Percentiles rank a stretch among this genome's conserved stretches.
Conservation (phyloP, 345 rosid species). For the Lepidium didymum region DNA sequence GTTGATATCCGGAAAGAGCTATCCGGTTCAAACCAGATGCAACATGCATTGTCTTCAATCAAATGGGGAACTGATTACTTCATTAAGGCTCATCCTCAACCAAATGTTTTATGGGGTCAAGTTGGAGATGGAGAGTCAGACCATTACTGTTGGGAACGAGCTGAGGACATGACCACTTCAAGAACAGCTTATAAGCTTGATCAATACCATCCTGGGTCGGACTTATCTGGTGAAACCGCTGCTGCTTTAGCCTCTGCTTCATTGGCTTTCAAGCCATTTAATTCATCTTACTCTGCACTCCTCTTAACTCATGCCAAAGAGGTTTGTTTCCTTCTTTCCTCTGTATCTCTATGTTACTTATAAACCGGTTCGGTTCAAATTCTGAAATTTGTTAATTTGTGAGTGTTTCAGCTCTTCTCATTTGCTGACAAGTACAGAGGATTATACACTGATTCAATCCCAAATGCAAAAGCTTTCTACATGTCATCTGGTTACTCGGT, state of each 20-base stretch:
- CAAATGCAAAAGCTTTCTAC: constrained; percentile 45
- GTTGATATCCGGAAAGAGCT: constrained; percentile 57
- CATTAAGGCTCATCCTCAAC: constrained; percentile 65
- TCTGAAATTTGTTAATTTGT: not conserved
- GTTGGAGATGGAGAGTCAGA: constrained; percentile 86
- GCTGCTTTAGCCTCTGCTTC: constrained; percentile 81
- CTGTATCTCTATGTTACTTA: too few relatives aligned
- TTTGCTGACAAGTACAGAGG: constrained; percentile 62
- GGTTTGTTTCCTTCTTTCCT: constrained; percentile 26
- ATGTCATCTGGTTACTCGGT: constrained; percentile 53
- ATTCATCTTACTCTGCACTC: constrained; percentile 62
- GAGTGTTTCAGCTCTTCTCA: constrained; percentile 45
- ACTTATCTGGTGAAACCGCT: constrained; percentile 78
- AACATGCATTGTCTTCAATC: constrained; percentile 48
- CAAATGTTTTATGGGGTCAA: constrained; percentile 76
- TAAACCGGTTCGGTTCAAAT: not conserved
- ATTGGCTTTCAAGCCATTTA: constrained; percentile 68
- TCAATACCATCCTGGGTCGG: constrained; percentile 62
- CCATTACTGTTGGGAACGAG: constrained; percentile 82
- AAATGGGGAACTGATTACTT: constrained; percentile 87
- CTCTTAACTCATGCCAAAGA: constrained; percentile 65
- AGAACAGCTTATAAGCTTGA: constrained; percentile 71
- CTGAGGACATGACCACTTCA: constrained; percentile 90
- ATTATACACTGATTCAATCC: constrained; percentile 50
- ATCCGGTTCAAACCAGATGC: constrained; percentile 49